Evolutionary conservation across 1,139 yeast genomes (phyloP).

Genomic region (Yamadazyma spencermartinsiae): DNA sequence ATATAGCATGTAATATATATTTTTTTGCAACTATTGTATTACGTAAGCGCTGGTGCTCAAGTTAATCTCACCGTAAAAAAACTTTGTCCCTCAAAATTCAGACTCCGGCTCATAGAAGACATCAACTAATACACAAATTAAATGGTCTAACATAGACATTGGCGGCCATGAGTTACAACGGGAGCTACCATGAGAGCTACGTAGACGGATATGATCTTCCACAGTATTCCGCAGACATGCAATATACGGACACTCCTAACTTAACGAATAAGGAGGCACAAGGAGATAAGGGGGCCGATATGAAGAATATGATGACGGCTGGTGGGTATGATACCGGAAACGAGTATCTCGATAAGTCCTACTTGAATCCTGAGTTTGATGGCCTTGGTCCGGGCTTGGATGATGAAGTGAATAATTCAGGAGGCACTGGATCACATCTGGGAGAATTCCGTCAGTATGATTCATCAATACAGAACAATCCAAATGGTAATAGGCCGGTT

Average conservation of each 20-base stretch:
- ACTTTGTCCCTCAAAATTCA: not conserved
- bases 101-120: not conserved
- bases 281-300: not conserved
- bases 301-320: too few relatives aligned
- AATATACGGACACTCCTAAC: too few relatives aligned
- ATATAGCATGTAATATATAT: too few relatives aligned
- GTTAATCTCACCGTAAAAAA: too few relatives aligned
- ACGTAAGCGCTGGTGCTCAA: not conserved
- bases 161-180: not conserved
- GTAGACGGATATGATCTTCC: not conserved
- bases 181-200: not conserved
- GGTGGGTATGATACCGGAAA: too few relatives aligned
- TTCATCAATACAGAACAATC: not conserved
- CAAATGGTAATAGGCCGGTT: not conserved
- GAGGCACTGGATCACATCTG: not conserved
- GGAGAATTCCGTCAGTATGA: not conserved
- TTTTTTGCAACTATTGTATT: not conserved
- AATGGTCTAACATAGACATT: not conserved
- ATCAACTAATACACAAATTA: not conserved
- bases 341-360: not conserved
- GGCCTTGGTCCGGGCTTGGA: conserved; percentile 1
- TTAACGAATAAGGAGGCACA: too few relatives aligned
- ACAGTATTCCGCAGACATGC: not conserved
- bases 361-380: not conserved
- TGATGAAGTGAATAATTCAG: not conserved